Base-by-base conservation (phyloP, 345 rosid species). In the Erysimum cheiranthoides region DNA sequence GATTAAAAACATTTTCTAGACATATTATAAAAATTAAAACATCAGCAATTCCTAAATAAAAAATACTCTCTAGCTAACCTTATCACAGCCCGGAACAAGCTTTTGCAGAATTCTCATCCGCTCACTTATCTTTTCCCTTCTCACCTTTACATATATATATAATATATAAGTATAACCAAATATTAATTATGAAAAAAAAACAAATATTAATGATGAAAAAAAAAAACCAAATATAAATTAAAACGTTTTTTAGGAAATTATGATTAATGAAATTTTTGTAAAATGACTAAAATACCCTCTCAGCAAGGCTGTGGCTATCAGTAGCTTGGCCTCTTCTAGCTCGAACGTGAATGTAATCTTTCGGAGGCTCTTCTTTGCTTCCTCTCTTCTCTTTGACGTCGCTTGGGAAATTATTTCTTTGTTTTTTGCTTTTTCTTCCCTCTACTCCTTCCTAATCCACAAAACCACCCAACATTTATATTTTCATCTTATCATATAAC, bases 271-370 rank as follows among this genome's bases (percentile, higher is more conserved):
- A 7, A 13, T n/a, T n/a, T n/a, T 14, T 2, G 8, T 2, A n/a
- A 57, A 49, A 68, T 60, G 57, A 61, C 63, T 18, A 32, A 51
- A 38, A 53, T 84, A 90, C 96, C 90, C 96, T 88, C 67, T 90
- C 96, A 25, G 96, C 96, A 85, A 73, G 78, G 66, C 78, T 73
- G 66, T 73, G 78, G 66, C 78, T 73, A 35, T 67, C 78, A 66
- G 78, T 90, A 63, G 96, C 96, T 78, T 90, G 93, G 67, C 96
- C 96, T 74, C 96, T 85, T 73, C 93, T 86, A 31, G 96, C 96
- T 78, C 93, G 82, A 27, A 90, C 96, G 79, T 90, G 96, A 78
- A 90, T 88, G 85, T 86, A 88, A 32, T 85, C 91, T 53, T 66
- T 82, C 4, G 86, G 84, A 52, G 90, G 79, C 30, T 85, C 87